These are phyloP conservation scores for Auricularia auricula-judae DNA, from an alignment of 768 basidiomycete genomes.

Conservation along the genomic window DNA sequence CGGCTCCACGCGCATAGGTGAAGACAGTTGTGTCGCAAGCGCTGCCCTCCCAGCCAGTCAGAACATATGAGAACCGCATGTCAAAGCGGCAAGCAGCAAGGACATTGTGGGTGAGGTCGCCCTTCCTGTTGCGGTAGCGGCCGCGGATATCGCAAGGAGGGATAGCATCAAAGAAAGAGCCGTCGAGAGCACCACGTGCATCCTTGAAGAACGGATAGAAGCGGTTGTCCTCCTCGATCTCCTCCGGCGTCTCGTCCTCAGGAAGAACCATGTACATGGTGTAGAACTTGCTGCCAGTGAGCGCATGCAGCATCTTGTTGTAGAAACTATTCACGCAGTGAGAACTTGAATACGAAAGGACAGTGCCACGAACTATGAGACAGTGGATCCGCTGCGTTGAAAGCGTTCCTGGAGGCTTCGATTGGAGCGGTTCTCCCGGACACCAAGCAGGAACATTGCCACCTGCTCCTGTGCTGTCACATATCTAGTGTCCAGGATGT, in stretches of 20 bases:
- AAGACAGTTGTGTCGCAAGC: constrained; percentile 17
- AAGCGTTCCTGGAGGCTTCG: constrained; percentile 24
- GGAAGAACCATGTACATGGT: constrained; percentile 13
- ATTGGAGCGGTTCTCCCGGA: constrained; percentile 17
- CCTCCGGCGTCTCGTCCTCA: constrained; percentile 9
- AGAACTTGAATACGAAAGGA: too few species aligned
- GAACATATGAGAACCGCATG: constrained; percentile 18
- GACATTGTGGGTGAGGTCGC: constrained; percentile 18
- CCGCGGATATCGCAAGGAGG: constrained; percentile 10
- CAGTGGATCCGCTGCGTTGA: constrained; percentile 27
- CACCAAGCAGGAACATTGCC: constrained; percentile 25
- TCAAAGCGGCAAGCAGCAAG: constrained; percentile 17
- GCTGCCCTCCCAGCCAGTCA: constrained; percentile 19
- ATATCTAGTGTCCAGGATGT: constrained; percentile 13
- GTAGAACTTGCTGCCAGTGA: constrained; percentile 18
- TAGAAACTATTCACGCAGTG: too few species aligned
- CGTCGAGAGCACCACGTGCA: constrained; percentile 13
- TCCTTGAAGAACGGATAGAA: constrained; percentile 20
- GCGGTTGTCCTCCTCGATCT: constrained; percentile 14
- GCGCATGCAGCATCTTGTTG: constrained; percentile 8
- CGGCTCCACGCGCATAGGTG: constrained; percentile 13
- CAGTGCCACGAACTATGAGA: constrained; percentile 13
- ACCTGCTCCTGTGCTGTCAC: constrained; percentile 25
- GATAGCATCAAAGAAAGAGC: constrained; percentile 16
- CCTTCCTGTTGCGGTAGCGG: constrained; percentile 16